Base-by-base conservation (phyloP, 768 basidiomycete genomes). In the Agaricus sinodeliciosus region DNA sequence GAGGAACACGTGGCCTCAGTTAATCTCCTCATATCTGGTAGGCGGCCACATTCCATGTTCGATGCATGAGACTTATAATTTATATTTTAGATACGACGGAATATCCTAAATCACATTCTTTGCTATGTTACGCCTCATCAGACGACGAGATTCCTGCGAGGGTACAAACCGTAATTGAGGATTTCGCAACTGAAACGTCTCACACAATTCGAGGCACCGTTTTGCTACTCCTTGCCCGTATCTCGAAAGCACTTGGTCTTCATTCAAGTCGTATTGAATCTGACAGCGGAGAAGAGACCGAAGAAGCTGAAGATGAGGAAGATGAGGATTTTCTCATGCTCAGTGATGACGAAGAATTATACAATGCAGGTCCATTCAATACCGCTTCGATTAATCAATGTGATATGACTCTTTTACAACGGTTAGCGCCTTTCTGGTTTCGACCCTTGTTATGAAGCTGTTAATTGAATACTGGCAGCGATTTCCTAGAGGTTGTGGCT, bases 401-500 rank as follows among this genome's bases (percentile, higher is more conserved):
- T 4, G 49, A 68, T 16, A 49, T 66, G 58, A 50, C 59, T 31
- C 60, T 56, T 28, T 52, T 72, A 18, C 67, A 72, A 63, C 60
- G 64, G 69, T 70, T 56, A 56, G 59, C 48, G 37, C 43, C 53
- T 3, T 49, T 46, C 34, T 22, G 47, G 44, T 49, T 39, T 34
- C 46, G 9, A 22, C 41, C 16, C 40, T 36, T 28, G 18, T 36
- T 8, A 35, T 31, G 50, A 28, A 58, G 9, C 53, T 39, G n/a
- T 53, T 11, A 51, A 54, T 54, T 42, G 6, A 6, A 15, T 16
- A 39, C 50, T 49, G 37, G 16, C 60, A 83, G 82, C 43, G 76
- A 85, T 51, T 87, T 87, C 59, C 59, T 78, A 26, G 80, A 82
- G 47, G 72, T 75, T n/a, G 73, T 84, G 26, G 77, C 73, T 0